A percentile compares a stretch with the other conserved stretches of the same genome.
phyloP scores from a whole-genome alignment of 2,329 filamentous ascomycete genomes.

The Dactylellina cionopaga region DNA sequence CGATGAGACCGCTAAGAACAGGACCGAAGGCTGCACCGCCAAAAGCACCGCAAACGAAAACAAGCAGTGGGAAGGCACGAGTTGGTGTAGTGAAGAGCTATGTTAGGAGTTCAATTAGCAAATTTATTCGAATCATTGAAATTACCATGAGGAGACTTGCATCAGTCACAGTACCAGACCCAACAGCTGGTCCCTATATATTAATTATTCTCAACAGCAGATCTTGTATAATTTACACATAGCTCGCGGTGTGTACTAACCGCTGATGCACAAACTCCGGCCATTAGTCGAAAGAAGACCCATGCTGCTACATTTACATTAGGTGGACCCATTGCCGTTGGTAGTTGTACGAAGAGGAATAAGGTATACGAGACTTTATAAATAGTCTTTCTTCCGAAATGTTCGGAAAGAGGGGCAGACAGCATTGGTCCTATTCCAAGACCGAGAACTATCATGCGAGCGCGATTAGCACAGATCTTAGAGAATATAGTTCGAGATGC shows the following conservation, averaged over 20 bases:
- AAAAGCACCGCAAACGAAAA: slow-evolving; percentile 17
- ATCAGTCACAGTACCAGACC: slow-evolving; percentile 11
- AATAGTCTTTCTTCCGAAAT: slow-evolving; percentile 12
- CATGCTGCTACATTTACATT: slow-evolving; percentile 2
- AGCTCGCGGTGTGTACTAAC: not conserved
- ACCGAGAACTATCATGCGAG: slow-evolving; percentile 7
- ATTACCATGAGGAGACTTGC: not conserved
- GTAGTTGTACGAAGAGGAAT: slow-evolving; percentile 21
- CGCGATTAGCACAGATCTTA: not conserved
- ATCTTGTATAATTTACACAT: no score
- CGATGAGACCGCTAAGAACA: slow-evolving; percentile 5
- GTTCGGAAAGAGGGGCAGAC: slow-evolving; percentile 16
- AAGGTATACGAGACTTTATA: slow-evolving; percentile 21
- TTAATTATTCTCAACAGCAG: no score
- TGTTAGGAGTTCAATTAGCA: not conserved
- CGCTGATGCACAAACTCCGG: slow-evolving; percentile 10
- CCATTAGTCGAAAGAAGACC: slow-evolving; percentile 23
- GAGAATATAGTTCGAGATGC: not conserved
- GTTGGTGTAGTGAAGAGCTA: slow-evolving; percentile 8
- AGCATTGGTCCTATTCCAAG: slow-evolving; percentile 25
- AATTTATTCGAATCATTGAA: not conserved
- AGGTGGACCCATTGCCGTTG: not conserved
- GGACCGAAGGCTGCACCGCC: slow-evolving; percentile 16
- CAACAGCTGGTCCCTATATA: slow-evolving; percentile 10
- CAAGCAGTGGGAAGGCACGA: slow-evolving; percentile 6